Evolutionary conservation across 1,139 yeast genomes (phyloP).

Genomic region (Lodderomyces oxycetoniae): DNA sequence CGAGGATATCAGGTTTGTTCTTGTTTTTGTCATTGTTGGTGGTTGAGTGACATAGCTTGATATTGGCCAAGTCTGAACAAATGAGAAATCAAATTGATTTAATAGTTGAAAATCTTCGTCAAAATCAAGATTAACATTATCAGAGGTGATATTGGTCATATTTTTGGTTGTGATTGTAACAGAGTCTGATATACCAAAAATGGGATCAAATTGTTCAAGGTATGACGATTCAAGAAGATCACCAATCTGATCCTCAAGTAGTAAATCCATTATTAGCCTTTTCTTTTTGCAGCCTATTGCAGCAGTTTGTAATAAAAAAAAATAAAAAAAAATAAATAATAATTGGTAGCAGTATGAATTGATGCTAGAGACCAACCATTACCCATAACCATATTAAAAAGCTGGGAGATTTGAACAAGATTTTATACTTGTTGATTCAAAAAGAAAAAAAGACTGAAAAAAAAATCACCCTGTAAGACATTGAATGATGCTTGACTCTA

Average conservation of each 20-base stretch:
- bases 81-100: neutral
- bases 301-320: too few species aligned
- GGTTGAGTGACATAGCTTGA: neutral
- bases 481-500: too few species aligned
- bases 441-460: too few species aligned
- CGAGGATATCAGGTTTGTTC: neutral
- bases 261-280: neutral
- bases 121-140: too few species aligned
- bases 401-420: too few species aligned
- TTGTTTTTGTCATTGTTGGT: neutral
- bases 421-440: too few species aligned
- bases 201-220: conserved; percentile 1
- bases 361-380: too few species aligned
- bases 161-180: neutral
- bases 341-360: too few species aligned
- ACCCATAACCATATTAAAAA: too few species aligned
- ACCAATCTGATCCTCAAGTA: neutral
- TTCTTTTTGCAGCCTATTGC: conserved; percentile 1
- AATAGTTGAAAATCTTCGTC: neutral
- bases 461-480: too few species aligned
- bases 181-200: neutral
- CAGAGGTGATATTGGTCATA: neutral
- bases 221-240: neutral
- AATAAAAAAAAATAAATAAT: too few species aligned
- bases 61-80: neutral